Evolutionary conservation across 306 rosid genomes (phyloP).

Genomic region (Gastrolobium bilobum): DNA sequence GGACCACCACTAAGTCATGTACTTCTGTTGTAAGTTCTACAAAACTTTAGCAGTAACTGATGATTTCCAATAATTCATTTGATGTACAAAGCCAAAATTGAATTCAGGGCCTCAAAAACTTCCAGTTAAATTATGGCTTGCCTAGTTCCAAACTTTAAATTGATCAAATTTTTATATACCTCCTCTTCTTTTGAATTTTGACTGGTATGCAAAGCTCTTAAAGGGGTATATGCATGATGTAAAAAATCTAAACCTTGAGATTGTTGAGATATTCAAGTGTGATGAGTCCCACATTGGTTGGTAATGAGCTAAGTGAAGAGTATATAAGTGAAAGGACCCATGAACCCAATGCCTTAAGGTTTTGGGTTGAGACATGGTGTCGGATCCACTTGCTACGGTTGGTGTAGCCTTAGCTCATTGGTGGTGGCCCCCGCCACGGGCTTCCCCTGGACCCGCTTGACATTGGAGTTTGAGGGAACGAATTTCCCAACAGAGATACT

Average conservation of each 20-base stretch:
- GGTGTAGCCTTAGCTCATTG: no score
- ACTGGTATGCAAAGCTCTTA: not conserved
- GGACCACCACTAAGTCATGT: constrained; percentile 34
- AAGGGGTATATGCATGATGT: not conserved
- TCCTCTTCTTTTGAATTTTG: not conserved
- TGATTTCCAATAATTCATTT: not conserved
- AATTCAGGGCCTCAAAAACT: not conserved
- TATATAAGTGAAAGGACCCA: no score
- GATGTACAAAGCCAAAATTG: constrained; percentile 2
- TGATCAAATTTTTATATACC: not conserved
- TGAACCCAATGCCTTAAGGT: no score
- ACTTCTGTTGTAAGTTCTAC: constrained; percentile 35
- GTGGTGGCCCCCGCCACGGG: no score
- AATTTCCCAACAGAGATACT: no score
- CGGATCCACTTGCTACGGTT: no score
- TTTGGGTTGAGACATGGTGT: no score
- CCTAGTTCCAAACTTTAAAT: not conserved
- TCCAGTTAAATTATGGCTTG: not conserved
- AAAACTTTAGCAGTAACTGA: not conserved
- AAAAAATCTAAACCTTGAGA: not conserved
- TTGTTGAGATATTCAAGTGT: no score
- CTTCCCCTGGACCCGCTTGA: no score
- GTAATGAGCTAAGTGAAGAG: no score
- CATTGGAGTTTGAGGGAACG: no score
- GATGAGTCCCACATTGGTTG: no score